Base-by-base conservation (phyloP, 768 basidiomycete genomes). In the Postia placenta region DNA sequence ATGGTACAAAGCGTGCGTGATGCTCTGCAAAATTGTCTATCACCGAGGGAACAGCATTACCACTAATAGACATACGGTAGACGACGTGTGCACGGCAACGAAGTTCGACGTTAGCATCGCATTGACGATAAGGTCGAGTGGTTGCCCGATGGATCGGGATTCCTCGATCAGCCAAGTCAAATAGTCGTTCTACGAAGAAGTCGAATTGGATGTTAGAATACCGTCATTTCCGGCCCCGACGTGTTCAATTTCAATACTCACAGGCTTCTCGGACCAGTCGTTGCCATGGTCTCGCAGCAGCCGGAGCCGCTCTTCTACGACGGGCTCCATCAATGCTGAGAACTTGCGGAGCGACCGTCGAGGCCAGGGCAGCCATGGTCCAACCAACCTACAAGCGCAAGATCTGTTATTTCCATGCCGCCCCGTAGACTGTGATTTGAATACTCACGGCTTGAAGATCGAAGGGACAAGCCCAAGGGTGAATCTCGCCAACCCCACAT, bases 131-230 rank as follows among this genome's bases (percentile, higher is more conserved):
- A 67, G 62, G 11, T 30, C 25, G 3, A 62, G 47, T 23, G 61
- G 66, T 62, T 26, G 24, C 61, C 49, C 19, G 17, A 39, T 39
- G n/a, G 48, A 14, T 17, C 41, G 51, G 24, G 71, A 69, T n/a
- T 60, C 59, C 27, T 71, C 72, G 36, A 77, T 56, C 7, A 76
- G 54, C 76, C 76, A 79, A 24, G 65, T 66, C 4, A 76, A 64
- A 27, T 73, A 55, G 53, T 79, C 75, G 48, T 72, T 71, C 76
- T 74, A 33, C 3, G 11, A 38, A 19, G 3, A 11, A 22, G 33
- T 47, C 4, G 11, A 40, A 15, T 11, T 14, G 24, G 24, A 4
- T 26, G 17, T n/a, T 5, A 14, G 17, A 14, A 30, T 42, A 15
- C 69, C 33, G n/a, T 35, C n/a, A 9, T 9, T 9, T 9, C 9